Evolutionary conservation across 2,329 filamentous ascomycete genomes (phyloP).

Genomic region (Nemania sp.): DNA sequence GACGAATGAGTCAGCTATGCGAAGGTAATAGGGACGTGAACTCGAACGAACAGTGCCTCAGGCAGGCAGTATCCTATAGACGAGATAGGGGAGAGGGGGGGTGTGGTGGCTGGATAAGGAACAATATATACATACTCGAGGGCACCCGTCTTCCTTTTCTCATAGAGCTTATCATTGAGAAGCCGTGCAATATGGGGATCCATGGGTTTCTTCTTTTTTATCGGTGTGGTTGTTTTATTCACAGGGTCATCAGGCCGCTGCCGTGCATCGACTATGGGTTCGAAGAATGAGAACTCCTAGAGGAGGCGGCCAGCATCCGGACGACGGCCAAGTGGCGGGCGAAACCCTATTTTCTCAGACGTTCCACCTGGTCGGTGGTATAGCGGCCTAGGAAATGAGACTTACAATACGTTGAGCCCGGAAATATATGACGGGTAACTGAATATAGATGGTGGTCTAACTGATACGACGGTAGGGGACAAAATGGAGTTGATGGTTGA

Average conservation of each 20-base stretch:
- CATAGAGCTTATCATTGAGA: conserved; percentile 97
- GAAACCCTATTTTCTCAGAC: conserved; percentile 22
- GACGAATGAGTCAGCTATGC: conserved; percentile 23
- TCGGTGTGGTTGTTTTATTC: neutral
- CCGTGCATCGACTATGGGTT: neutral
- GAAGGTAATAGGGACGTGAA: neutral
- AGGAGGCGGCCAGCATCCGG: neutral
- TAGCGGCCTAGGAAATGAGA: too few species aligned
- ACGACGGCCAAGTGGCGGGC: neutral
- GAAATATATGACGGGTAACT: neutral
- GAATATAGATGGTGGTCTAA: neutral
- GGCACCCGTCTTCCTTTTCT: conserved; percentile 94
- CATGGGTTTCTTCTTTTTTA: conserved; percentile 57
- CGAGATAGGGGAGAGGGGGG: neutral
- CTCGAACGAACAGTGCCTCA: too few species aligned
- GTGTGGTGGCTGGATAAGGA: neutral
- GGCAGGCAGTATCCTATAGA: neutral
- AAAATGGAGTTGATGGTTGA: conserved; percentile 11
- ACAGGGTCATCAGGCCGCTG: conserved; percentile 15
- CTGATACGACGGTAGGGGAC: neutral
- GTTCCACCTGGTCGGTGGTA: neutral
- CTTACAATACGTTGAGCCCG: neutral
- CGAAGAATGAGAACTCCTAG: conserved; percentile 7
- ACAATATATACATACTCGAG: conserved; percentile 71
- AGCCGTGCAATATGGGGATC: conserved; percentile 87